A percentile compares a stretch with the other conserved stretches of the same genome.
phyloP scores from a whole-genome alignment of 1,139 yeast genomes.

The Yamadazyma diddensiae region DNA sequence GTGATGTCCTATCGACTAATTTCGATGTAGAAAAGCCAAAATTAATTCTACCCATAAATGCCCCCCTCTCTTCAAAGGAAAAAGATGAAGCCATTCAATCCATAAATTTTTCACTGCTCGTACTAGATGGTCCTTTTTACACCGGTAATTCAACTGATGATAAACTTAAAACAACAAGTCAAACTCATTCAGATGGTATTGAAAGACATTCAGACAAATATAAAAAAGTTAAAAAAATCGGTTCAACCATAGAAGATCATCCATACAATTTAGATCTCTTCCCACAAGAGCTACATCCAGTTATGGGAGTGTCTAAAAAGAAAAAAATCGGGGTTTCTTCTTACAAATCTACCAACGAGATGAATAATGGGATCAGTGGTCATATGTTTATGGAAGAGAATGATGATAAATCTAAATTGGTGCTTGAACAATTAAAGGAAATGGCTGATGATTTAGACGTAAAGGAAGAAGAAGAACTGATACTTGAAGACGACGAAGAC shows the following conservation, averaged over 20 bases:
- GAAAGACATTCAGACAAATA: slow-evolving; percentile 74
- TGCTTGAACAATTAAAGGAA: slow-evolving; percentile 58
- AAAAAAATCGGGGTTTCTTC: slow-evolving; percentile 53
- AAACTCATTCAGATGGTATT: slow-evolving; percentile 47
- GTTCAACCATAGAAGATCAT: slow-evolving; percentile 77
- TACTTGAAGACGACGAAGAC: slow-evolving; percentile 36
- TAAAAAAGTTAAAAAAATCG: slow-evolving; percentile 69
- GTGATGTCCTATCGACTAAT: slow-evolving; percentile 45
- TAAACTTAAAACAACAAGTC: slow-evolving; percentile 20
- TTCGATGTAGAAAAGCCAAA: slow-evolving; percentile 36
- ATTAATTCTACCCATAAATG: slow-evolving; percentile 63
- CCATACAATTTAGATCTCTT: slow-evolving; percentile 72
- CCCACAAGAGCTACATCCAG: slow-evolving; percentile 75
- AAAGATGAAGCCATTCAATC: slow-evolving; percentile 62
- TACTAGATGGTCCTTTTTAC: slow-evolving; percentile 75
- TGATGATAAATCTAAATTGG: slow-evolving; percentile 31
- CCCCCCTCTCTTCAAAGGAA: slow-evolving; percentile 55
- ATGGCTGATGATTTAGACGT: slow-evolving; percentile 57
- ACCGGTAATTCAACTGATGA: slow-evolving; percentile 52
- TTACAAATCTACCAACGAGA: slow-evolving; percentile 47
- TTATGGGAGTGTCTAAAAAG: slow-evolving; percentile 65
- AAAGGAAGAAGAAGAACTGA: slow-evolving; percentile 36
- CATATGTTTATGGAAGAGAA: slow-evolving; percentile 12
- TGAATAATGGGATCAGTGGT: slow-evolving; percentile 18
- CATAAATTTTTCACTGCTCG: slow-evolving; percentile 52